phyloP scores from a whole-genome alignment of 768 basidiomycete species.

The Lanmaoa pseudosensibilis region DNA sequence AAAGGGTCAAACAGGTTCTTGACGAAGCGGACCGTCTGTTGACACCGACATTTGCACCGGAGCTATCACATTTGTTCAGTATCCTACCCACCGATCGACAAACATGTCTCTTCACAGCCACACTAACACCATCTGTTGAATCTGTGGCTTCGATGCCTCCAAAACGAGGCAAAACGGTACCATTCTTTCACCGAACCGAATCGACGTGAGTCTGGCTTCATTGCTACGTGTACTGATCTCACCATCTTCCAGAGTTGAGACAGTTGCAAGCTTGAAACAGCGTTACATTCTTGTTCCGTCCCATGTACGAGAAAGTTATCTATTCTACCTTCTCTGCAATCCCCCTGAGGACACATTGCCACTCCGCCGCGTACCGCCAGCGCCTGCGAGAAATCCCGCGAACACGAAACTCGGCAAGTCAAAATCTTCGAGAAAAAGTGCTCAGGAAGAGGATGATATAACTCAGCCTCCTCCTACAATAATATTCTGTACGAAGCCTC shows the following conservation, averaged over 20 bases:
- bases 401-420: conserved; percentile 36
- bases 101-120: conserved; percentile 96
- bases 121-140: conserved; percentile 85
- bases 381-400: conserved; percentile 25
- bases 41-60: conserved; percentile 84
- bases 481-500: conserved; percentile 84
- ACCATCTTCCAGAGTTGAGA: conserved; percentile 64
- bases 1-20: conserved; percentile 57
- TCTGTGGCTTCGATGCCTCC: conserved; percentile 70
- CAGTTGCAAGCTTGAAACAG: conserved; percentile 85
- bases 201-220: conserved; percentile 55
- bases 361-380: conserved; percentile 64
- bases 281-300: conserved; percentile 91
- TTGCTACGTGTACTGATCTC: neutral
- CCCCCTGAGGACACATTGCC: conserved; percentile 78
- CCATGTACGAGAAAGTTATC: conserved; percentile 89
- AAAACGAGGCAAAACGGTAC: conserved; percentile 77
- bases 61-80: conserved; percentile 75
- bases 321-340: conserved; percentile 85
- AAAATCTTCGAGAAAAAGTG: conserved; percentile 32
- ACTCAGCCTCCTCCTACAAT: conserved; percentile 92
- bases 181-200: conserved; percentile 80
- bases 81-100: conserved; percentile 84
- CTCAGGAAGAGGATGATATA: conserved; percentile 47
- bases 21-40: conserved; percentile 96